Base-by-base conservation (phyloP, 306 rosid genomes). In the Inga laurina region DNA sequence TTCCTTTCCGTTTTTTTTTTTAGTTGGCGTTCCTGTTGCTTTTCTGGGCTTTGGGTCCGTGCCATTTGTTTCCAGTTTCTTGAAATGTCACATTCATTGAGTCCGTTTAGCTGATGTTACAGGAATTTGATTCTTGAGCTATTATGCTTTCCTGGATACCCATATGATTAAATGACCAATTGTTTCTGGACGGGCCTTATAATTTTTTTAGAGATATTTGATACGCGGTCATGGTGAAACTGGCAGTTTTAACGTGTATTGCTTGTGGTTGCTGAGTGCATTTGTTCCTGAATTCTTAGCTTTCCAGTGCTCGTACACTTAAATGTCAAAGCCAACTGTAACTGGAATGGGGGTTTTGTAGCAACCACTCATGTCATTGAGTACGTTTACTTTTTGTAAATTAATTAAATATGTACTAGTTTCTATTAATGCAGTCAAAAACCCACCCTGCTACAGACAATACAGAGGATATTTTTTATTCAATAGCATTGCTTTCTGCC, bases 251-350 rank as follows among this genome's bases (percentile, higher is more conserved):
- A 32, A 19, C 45, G 12, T 46, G 3, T 49, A 72, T 72, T 46
- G 27, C 18, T 44, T 18, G 73, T 10, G 51, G 32, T 39, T 41
- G 39, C 76, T 18, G 45, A 43, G 46, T 72, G 76, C 41, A 64
- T 34, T 48, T 43, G 43, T 78, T 45, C 3, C 54, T 69, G 51
- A 74, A 82, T 45, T 69, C 52, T 62, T 56, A 74, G 79, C 69
- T 68, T 74, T 67, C n/a, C 52, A 59, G 75, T 48, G 24, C 48
- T 75, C 64, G 14, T 82, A 41, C 37, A 7, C 27, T 56, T 39
- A 73, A 14, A 19, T 73, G 34, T 46, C 77, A 74, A 45, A 52
- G 43, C 66, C 77, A 19, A 10, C 66, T 59, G 14, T 82, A 68
- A 77, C 32, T 27, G 34, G 18, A 66, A 35, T 12, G 34, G 79